Evolutionary conservation across 352 stramenopile genomes (phyloP), one percentile per base, ranked within the genome.

Genomic region (Peronospora farinosa): DNA sequence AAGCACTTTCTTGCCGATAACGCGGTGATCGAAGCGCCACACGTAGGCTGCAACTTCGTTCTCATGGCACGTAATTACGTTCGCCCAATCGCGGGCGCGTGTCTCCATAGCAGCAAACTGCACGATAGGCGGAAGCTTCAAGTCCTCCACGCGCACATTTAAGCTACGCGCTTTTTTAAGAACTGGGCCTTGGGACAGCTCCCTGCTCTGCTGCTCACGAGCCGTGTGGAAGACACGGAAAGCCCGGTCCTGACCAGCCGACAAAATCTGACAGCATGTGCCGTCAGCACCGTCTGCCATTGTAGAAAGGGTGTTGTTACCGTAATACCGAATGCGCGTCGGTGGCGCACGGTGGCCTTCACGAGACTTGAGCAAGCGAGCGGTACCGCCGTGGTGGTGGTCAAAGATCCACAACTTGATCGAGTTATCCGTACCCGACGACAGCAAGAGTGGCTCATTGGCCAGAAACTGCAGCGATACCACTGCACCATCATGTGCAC

Each of bases 321-420:
- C 87, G 40, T 96, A 96, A 77, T 96, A 97, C 6, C 83, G 83
- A 51, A 96, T 92, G 12, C 69, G 72, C 19, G 76, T 90, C 7
- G 87, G 85, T 9, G 88, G 87, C 10, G 80, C 84, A 42, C 67
- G 75, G 65, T 97, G 88, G 30, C 86, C 88, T 32, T 93, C 71
- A 15, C 88, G 78, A 15, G 73, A 95, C 63, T 93, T 93, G 28
- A 97, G 77, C n/a, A 97, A 63, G 13, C 89, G 84, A 17, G 86
- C 81, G 7, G 67, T 82, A 19, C 74, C 66, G 19, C 74, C 74
- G 32, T 95, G 86, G 7, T 92, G 53, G 23, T 88, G 67, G 66
- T 97, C 92, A 31, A 97, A 97, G 41, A 97, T 95, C 91, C 89
- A 97, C 59, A 96, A 71, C 54, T 95, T 95, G 51, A 97, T 78